Base-by-base conservation (phyloP, 345 rosid genomes). In the Eucalyptus decipiens region DNA sequence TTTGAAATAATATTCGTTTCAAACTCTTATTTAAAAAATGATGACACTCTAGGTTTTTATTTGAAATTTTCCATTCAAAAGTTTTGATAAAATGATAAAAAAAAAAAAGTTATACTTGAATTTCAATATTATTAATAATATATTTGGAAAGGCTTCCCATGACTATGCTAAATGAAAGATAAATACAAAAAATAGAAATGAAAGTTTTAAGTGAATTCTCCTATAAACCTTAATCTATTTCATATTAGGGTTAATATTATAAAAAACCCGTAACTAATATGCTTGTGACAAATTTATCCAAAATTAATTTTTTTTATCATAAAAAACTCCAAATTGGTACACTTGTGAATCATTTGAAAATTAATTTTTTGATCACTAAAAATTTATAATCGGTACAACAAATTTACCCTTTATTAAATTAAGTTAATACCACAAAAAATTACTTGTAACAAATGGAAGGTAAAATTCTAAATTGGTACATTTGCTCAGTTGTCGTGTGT, bases 401-500 rank as follows among this genome's bases (percentile, higher is more conserved):
- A 52, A 52, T 52, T 52, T 52, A 19, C 2, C 24, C 0, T 52
- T 19, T 6, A 2, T 19, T 52, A 3, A 52, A 52, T 52, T 19
- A 52, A 52, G 4, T 52, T 7, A 52, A 0, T 1, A 8, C 2
- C 0, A 1, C 10, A 3, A 19, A 52, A 50, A 50, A 18, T 6
- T 3, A 52, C 9, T 52, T 1, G 0, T 52, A 0, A 52, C 21
- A 52, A 52, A 52, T 7, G 24, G 10, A 3, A 0, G 9, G 9
- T 18, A 3, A 52, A 52, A 18, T 1, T 3, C 0, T 52, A 52
- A 18, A 52, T 3, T 0, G 0, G 0, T 3, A 19, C 24, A 19
- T 52, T 52, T 0, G 2, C 1, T 0, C 0, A n/a, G 0, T 0
- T 18, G 4, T 51, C 2, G 0, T 3, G 1, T 52, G 56, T 1